Percentiles rank a stretch among this genome's conserved stretches.
phyloP scores from a whole-genome alignment of 2,329 filamentous ascomycete genomes.

The Metarhizium sp. region DNA sequence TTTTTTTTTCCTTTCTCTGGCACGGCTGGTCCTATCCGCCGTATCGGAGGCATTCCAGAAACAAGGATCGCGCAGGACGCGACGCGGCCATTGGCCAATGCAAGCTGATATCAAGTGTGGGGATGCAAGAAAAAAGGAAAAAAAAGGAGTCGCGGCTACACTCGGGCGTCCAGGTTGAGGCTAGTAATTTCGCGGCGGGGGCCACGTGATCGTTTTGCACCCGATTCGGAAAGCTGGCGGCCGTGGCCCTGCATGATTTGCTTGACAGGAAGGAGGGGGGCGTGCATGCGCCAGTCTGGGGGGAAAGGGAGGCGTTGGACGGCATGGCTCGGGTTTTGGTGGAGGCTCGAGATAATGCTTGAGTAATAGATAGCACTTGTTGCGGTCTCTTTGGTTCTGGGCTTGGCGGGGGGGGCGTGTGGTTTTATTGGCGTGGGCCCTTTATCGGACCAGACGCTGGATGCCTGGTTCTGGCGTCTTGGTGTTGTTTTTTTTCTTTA shows the following conservation, averaged over 20 bases:
- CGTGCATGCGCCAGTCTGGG: not conserved
- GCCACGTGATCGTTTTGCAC: conserved; percentile 13
- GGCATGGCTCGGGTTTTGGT: conserved; percentile 10
- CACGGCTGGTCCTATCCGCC: not conserved
- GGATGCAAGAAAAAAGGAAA: conserved; percentile 2
- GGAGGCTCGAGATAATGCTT: conserved; percentile 1
- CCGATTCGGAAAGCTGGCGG: conserved; percentile 4
- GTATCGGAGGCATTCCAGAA: conserved; percentile 14
- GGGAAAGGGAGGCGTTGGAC: not conserved
- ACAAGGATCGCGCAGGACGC: not conserved
- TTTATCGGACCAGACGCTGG: not conserved
- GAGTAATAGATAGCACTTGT: conserved; percentile 4
- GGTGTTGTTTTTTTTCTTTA: too few relatives aligned
- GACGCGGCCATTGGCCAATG: conserved; percentile 8
- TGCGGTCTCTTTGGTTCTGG: not conserved
- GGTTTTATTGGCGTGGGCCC: not conserved
- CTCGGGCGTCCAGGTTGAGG: conserved; percentile 9
- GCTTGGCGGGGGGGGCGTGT: not conserved
- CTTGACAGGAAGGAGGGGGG: not conserved
- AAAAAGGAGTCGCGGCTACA: conserved; percentile 15
- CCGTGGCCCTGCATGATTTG: conserved; percentile 1
- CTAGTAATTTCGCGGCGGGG: conserved; percentile 5
- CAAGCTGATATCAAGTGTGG: not conserved
- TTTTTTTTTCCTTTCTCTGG: too few relatives aligned
- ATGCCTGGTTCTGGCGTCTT: not conserved